phyloP scores from a whole-genome alignment of 2,329 filamentous ascomycete species.

The Geosmithia flava region DNA sequence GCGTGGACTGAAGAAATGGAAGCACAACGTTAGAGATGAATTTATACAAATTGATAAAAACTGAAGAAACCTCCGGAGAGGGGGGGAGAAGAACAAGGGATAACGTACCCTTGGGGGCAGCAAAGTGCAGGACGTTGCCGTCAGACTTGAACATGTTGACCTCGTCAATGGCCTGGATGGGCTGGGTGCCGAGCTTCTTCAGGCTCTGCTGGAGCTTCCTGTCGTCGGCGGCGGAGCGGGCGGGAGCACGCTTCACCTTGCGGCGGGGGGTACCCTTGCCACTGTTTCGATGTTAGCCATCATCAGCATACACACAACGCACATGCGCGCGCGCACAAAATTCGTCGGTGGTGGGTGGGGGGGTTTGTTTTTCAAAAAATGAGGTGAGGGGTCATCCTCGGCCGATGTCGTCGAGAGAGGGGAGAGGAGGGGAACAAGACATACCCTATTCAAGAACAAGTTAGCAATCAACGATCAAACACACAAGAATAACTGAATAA shows the following conservation, averaged over 20 bases:
- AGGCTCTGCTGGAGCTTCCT: conserved; percentile 97
- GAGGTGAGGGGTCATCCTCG: too few relatives aligned
- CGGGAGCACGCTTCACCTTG: conserved; percentile 97
- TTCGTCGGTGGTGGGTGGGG: conserved; percentile 4
- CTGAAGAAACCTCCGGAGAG: too few relatives aligned
- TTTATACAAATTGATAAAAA: too few relatives aligned
- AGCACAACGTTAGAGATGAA: conserved; percentile 2
- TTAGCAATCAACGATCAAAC: conserved; percentile 6
- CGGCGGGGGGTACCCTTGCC: conserved; percentile 97
- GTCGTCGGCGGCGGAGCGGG: conserved; percentile 87
- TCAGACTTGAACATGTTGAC: conserved; percentile 99
- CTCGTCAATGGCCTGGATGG: conserved; percentile 98
- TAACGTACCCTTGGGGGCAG: conserved; percentile 82
- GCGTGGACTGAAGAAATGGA: conserved; percentile 62
- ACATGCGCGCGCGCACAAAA: too few relatives aligned
- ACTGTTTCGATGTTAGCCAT: conserved; percentile 28
- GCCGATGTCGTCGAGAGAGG: background rate
- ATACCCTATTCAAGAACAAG: conserved; percentile 20
- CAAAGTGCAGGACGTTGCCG: conserved; percentile 99
- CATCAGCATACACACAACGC: background rate
- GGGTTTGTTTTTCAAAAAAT: background rate
- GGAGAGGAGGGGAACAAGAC: conserved; percentile 8
- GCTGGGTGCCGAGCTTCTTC: conserved; percentile 99
- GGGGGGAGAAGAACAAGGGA: conserved; percentile 2
- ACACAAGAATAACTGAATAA: background rate